phyloP scores from a whole-genome alignment of 2,329 filamentous ascomycete genomes.

The Blumeria hordei region DNA sequence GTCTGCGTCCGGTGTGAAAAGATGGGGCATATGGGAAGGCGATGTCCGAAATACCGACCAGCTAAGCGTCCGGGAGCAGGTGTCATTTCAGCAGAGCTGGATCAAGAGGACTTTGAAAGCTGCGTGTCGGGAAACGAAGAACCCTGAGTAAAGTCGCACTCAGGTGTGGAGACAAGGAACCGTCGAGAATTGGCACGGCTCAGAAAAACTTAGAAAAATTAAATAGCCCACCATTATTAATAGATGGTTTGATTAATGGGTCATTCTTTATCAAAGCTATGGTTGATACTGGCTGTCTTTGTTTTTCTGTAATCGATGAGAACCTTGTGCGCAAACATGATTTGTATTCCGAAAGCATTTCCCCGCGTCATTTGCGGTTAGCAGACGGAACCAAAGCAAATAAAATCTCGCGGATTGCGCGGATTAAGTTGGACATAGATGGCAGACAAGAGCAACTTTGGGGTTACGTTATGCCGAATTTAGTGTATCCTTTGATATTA shows the following conservation, averaged over 20 bases:
- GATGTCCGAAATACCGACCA: background rate
- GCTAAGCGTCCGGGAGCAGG: background rate
- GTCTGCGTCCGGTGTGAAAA: background rate
- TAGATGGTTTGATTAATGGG: background rate
- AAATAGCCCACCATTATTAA: background rate
- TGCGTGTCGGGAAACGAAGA: background rate
- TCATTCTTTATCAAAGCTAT: background rate
- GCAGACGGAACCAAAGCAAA: background rate
- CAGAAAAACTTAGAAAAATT: background rate
- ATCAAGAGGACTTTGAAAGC: background rate
- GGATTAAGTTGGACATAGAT: background rate
- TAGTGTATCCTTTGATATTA: background rate
- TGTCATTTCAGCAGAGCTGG: background rate
- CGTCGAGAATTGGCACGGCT: no score
- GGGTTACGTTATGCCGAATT: background rate
- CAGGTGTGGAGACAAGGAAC: background rate
- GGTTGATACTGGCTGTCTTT: background rate
- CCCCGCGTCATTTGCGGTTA: background rate
- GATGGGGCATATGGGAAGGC: background rate
- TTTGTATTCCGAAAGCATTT: background rate
- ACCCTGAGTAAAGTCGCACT: background rate
- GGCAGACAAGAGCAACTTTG: background rate
- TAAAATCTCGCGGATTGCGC: background rate
- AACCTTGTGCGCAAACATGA: background rate
- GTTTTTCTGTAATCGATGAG: background rate